phyloP scores from a whole-genome alignment of 768 basidiomycete species.

The Tylopilus vinaceipallidus region DNA sequence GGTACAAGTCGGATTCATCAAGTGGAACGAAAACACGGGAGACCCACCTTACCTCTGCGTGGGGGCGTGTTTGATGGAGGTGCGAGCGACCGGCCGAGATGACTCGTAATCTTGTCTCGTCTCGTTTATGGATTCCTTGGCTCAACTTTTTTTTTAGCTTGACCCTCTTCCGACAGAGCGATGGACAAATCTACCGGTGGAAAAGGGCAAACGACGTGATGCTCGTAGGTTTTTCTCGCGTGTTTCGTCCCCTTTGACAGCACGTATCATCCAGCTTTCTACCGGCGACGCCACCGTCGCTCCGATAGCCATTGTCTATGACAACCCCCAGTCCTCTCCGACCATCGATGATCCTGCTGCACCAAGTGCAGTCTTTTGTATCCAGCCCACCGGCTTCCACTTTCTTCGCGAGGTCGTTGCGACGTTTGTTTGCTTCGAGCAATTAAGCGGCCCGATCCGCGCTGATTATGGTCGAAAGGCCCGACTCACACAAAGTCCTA shows the following conservation, averaged over 20 bases:
- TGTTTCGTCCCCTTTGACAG: not conserved
- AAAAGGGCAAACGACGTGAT: not conserved
- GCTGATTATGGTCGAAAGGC: not conserved
- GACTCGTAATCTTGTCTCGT: not conserved
- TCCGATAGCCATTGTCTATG: conserved; percentile 11
- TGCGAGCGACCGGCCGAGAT: not conserved
- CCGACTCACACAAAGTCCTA: not conserved
- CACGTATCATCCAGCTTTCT: conserved; percentile 5
- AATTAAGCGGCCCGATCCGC: not conserved
- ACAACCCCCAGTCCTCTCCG: not conserved
- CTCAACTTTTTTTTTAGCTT: conserved; percentile 4
- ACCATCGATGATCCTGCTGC: not conserved
- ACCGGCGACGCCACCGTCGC: not conserved
- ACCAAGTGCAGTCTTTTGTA: conserved; percentile 1
- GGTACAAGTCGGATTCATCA: conserved; percentile 14
- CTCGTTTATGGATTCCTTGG: not conserved
- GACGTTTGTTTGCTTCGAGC: conserved; percentile 17
- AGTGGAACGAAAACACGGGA: conserved; percentile 10
- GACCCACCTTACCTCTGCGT: conserved; percentile 1
- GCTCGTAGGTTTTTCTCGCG: not conserved
- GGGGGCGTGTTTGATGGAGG: not conserved
- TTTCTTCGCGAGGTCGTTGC: conserved; percentile 15
- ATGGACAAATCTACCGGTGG: conserved; percentile 15
- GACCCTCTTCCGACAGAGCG: conserved; percentile 8
- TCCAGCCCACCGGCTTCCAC: conserved; percentile 21